A percentile compares a stretch with the other conserved stretches of the same genome.
Conservation (phyloP, 2,329 filamentous ascomycete genomes). For the Cyclaneusma minus region DNA sequence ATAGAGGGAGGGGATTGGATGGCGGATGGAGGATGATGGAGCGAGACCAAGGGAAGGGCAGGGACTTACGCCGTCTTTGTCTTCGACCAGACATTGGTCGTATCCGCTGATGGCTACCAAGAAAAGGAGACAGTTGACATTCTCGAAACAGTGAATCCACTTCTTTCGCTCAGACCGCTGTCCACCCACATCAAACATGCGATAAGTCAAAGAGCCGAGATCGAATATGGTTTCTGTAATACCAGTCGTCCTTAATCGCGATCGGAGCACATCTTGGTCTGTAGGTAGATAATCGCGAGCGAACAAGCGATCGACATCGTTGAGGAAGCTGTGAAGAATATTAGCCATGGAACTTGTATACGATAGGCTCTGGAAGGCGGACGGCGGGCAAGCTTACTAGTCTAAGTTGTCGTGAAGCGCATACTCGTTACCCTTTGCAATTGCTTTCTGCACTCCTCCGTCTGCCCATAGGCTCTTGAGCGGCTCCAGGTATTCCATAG, state of each 20-base stretch:
- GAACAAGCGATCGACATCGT: constrained; percentile 62
- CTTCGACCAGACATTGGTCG: constrained; percentile 90
- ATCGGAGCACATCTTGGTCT: constrained; percentile 88
- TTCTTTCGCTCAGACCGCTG: constrained; percentile 96
- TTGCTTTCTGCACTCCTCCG: constrained; percentile 69
- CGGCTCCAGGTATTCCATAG: constrained; percentile 60
- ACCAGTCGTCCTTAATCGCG: constrained; percentile 78
- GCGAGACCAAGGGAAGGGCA: neutral
- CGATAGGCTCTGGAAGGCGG: neutral
- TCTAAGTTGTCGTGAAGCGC: constrained; percentile 88
- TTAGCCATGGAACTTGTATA: neutral
- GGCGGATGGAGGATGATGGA: neutral
- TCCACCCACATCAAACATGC: constrained; percentile 95
- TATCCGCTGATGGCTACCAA: constrained; percentile 94
- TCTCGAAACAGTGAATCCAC: constrained; percentile 99
- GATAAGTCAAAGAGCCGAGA: constrained; percentile 79
- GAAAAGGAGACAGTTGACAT: constrained; percentile 93
- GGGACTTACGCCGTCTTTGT: constrained; percentile 75
- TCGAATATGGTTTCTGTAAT: constrained; percentile 95
- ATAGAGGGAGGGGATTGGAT: neutral
- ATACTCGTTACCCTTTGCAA: constrained; percentile 88
- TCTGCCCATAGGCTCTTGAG: constrained; percentile 79
- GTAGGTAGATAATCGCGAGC: constrained; percentile 68
- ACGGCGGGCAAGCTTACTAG: constrained; percentile 51
- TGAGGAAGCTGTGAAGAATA: constrained; percentile 53